These are phyloP conservation scores for Sphagnum fallax DNA, from an alignment of 228 moss, liverwort and hornwort genomes.

Conservation along the genomic window DNA sequence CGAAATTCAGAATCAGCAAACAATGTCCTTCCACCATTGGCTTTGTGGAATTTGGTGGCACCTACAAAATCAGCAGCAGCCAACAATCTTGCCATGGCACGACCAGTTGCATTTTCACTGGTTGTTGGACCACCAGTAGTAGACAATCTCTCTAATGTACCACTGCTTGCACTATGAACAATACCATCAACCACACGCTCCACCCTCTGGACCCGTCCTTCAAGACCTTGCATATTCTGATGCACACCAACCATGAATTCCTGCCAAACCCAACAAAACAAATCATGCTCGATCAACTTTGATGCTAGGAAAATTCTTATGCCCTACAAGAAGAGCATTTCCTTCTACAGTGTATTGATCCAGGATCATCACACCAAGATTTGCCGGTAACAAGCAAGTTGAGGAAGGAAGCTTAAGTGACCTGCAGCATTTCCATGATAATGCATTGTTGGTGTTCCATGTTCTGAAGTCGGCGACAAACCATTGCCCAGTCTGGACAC, in stretches of 20 bases:
- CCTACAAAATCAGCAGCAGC: slow-evolving; percentile 41
- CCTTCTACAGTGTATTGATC: no score
- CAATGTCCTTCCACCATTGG: slow-evolving; percentile 33
- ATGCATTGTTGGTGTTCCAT: slow-evolving; percentile 45
- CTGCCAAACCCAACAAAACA: slow-evolving; percentile 18
- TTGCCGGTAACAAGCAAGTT: not conserved
- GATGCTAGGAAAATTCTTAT: no score
- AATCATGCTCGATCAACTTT: no score
- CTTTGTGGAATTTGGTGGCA: slow-evolving; percentile 3
- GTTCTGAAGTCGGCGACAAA: slow-evolving; percentile 35
- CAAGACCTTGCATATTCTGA: slow-evolving; percentile 48
- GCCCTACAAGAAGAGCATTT: no score
- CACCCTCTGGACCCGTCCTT: slow-evolving; percentile 32
- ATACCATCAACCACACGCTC: slow-evolving; percentile 14
- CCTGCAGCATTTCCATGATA: slow-evolving; percentile 44
- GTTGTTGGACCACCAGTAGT: slow-evolving; percentile 23
- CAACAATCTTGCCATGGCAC: slow-evolving; percentile 33
- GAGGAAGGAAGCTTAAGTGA: not conserved
- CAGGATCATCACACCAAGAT: no score
- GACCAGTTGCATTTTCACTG: slow-evolving; percentile 25
- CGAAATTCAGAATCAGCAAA: slow-evolving; percentile 10
- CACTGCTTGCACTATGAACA: slow-evolving; percentile 23
- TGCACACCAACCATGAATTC: slow-evolving; percentile 50
- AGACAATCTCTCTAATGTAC: slow-evolving; percentile 26
- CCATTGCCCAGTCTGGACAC: slow-evolving; percentile 51